Evolutionary conservation across 169 alveolate genomes (phyloP), one percentile per base, ranked within the genome.

Genomic region (Eimeria falciformis): DNA sequence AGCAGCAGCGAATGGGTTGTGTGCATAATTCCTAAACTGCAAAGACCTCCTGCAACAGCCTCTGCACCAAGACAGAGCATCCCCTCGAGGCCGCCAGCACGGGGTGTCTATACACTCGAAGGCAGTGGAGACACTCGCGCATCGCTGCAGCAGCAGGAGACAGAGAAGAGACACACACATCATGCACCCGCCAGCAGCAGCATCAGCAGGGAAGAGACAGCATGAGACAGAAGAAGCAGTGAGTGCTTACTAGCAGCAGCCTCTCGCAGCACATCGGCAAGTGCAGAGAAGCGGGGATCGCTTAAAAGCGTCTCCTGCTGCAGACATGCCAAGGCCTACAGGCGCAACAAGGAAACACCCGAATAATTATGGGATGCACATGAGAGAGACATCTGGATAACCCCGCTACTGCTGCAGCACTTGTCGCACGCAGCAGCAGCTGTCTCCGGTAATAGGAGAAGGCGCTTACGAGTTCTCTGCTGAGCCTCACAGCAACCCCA

Each of bases 401-500:
- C 62, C 14, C 14, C 3, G 62, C 62, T 14, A 4, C 62, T 18
- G 62, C 62, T 53, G 62, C 62, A 53, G 62, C 62, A 53, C 23
- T 18, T 18, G 62, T 18, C n/a, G 62, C 1, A 0, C 62, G 62
- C 62, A 53, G 62, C 62, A 53, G 62, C 62, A 53, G 62, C 62
- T 14, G 62, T 33, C 40, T 33, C 40, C 62, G 0, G 62, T 4
- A 1, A 18, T 4, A 53, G 62, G 23, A 0, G 62, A 11, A 53
- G n/a, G n/a, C n/a, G 14, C 73, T 62, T n/a, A 62, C 73, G 29
- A 62, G 73, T 23, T 62, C 73, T n/a, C 73, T 62, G 73, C 73
- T 62, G 73, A 62, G 33, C 40, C 29, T 18, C 33, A 62, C 73
- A 62, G 73, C 73, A 17, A 62, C 73, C 33, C 23, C 37, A 12